Evolutionary conservation across 768 basidiomycete genomes (phyloP).

Genomic region (Lactifluus volemus): DNA sequence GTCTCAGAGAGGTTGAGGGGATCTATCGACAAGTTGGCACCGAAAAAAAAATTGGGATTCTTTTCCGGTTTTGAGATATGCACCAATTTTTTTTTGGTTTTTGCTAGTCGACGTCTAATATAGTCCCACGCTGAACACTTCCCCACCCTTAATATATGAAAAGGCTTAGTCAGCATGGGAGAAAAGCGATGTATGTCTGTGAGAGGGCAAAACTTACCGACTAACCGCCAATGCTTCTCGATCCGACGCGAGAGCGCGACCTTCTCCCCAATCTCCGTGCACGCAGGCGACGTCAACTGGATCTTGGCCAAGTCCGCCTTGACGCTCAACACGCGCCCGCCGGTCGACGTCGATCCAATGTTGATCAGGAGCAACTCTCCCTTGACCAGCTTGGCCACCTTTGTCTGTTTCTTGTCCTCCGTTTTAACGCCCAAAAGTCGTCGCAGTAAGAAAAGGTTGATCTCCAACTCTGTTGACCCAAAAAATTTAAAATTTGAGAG

Average conservation of each 20-base stretch:
- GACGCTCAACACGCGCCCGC: constrained; percentile 88
- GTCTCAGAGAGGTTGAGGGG: too few species aligned
- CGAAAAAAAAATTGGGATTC: background rate
- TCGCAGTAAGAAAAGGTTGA: constrained; percentile 89
- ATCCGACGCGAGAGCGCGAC: constrained; percentile 91
- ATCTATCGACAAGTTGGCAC: background rate
- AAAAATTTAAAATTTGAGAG: background rate
- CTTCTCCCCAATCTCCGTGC: constrained; percentile 96
- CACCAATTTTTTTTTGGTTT: background rate
- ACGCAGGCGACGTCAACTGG: constrained; percentile 87
- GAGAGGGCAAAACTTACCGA: constrained; percentile 80
- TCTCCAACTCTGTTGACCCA: constrained; percentile 62
- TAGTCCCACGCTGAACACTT: constrained; percentile 78
- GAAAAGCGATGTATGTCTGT: background rate
- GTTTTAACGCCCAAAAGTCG: constrained; percentile 96
- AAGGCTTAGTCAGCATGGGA: background rate
- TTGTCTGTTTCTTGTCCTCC: constrained; percentile 98
- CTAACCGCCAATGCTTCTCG: constrained; percentile 97
- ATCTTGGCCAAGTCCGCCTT: constrained; percentile 95
- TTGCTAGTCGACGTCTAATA: constrained; percentile 62
- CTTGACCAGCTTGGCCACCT: constrained; percentile 85
- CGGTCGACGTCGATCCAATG: constrained; percentile 95
- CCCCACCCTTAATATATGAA: constrained; percentile 42
- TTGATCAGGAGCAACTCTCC: constrained; percentile 93
- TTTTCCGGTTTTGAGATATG: background rate